Percentiles rank a stretch among this genome's conserved stretches.
These are phyloP conservation scores for Ogataea pignaliae DNA, from an alignment of 805 yeast genomes.

Conservation along the genomic window DNA sequence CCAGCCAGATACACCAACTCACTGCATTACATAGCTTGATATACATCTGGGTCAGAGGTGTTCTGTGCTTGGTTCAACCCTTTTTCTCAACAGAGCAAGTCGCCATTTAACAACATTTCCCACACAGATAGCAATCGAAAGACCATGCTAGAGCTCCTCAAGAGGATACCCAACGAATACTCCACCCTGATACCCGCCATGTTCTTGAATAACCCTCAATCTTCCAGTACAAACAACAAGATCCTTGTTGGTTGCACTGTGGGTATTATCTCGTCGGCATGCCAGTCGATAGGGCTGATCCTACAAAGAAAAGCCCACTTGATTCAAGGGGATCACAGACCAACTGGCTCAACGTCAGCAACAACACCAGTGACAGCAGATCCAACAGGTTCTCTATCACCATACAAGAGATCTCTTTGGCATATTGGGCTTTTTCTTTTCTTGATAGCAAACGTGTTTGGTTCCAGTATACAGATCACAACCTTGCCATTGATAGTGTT, in stretches of 20 bases:
- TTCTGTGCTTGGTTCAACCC: no score
- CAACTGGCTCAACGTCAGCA: no score
- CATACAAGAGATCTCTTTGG: slow-evolving; percentile 60
- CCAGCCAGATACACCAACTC: no score
- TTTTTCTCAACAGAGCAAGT: no score
- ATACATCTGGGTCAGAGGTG: no score
- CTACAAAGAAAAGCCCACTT: slow-evolving; percentile 77
- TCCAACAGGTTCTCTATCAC: slow-evolving; percentile 24
- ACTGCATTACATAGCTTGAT: no score
- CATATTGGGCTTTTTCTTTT: slow-evolving; percentile 68
- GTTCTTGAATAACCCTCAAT: neutral
- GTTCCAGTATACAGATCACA: slow-evolving; percentile 78
- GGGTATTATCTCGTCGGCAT: slow-evolving; percentile 70
- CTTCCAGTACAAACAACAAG: slow-evolving; percentile 9
- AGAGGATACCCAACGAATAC: no score
- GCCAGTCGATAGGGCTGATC: slow-evolving; percentile 78
- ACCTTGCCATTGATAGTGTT: slow-evolving; percentile 76
- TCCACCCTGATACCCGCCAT: no score
- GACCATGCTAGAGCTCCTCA: no score
- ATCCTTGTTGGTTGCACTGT: slow-evolving; percentile 59
- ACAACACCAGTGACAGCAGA: no score
- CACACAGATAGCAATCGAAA: no score
- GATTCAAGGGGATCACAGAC: slow-evolving; percentile 29
- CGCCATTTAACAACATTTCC: no score
- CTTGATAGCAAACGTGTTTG: slow-evolving; percentile 68